Base-by-base conservation (phyloP, 495 filamentous ascomycete genomes). In the Xylaria bambusicola region DNA sequence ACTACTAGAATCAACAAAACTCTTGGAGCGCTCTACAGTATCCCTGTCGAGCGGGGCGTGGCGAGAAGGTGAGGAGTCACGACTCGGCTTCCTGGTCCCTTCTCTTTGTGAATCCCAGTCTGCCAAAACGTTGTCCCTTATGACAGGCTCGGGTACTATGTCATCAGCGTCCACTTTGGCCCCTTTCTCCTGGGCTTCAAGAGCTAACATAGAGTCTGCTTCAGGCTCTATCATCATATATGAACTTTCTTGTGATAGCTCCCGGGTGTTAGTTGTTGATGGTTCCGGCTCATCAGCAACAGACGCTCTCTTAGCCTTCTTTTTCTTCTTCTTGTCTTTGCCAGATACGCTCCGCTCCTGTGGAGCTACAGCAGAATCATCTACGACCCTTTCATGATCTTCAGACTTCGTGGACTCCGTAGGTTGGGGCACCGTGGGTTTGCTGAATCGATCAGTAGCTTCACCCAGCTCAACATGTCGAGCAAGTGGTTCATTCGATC, bases 401-500 rank as follows among this genome's bases (percentile, higher is more conserved):
- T 24, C 41, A 27, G 53, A 26, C 18, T 41, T 6, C 13, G 53
- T n/a, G n/a, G n/a, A n/a, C n/a, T n/a, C n/a, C n/a, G n/a, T n/a
- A n/a, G n/a, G n/a, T n/a, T n/a, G n/a, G n/a, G n/a, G n/a, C n/a
- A n/a, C n/a, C n/a, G n/a, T n/a, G n/a, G n/a, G n/a, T n/a, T n/a
- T n/a, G n/a, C n/a, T n/a, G n/a, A n/a, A n/a, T n/a, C n/a, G n/a
- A n/a, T n/a, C n/a, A n/a, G n/a, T n/a, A n/a, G n/a, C n/a, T n/a
- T n/a, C n/a, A n/a, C n/a, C n/a, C n/a, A n/a, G n/a, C n/a, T n/a
- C n/a, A n/a, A n/a, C n/a, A n/a, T n/a, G n/a, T n/a, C 18, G 35
- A 13, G 15, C 45, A 42, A 73, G 79, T 3, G 79, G 77, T 3
- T 82, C 80, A 48, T 84, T 82, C 1, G 86, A 83, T 7, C 81